Base-by-base conservation (phyloP, 768 basidiomycete species). In the Hortiboletus campestris region DNA sequence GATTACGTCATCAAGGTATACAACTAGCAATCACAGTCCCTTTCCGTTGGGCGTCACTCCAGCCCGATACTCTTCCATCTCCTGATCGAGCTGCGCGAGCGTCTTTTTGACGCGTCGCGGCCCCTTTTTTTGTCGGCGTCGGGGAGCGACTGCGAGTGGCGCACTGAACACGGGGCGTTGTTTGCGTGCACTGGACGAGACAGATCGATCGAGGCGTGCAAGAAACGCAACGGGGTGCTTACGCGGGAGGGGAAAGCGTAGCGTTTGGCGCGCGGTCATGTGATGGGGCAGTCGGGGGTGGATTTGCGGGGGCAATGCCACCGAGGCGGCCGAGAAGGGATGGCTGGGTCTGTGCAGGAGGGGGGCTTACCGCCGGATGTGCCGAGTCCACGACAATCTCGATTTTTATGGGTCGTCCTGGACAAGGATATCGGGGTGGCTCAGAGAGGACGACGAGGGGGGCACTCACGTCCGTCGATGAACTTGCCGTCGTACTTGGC, bases 21-120 rank as follows among this genome's bases (percentile, higher is more conserved):
- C 29, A 34, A 9, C 44, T 16, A 19, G 3, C 25, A n/a, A n/a
- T n/a, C 6, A 28, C 16, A n/a, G 35, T 51, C 46, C 61, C 59
- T 54, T 60, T 49, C 59, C 57, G 32, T 63, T 62, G 28, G 28
- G 54, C 13, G 42, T 42, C 34, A 36, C 75, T 12, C 70, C 73
- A 20, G 87, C 84, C 47, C 80, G 79, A 59, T 90, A 91, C 46
- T 86, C 85, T 53, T 91, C 89, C 86, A 91, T 90, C 68, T 91
- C 89, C 66, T 80, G 77, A 67, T 91, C 89, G 22, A 91, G 76
- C 56, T 90, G 81, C 28, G 78, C 84, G 8, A 74, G 65, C 0
- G 86, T 69, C 70, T 90, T 90, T 64, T 88, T 89, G 41, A 89
- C 67, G 38, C 89, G 81, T 63, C 82, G 84, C 0, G 89, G 86